Evolutionary conservation across 495 filamentous ascomycete species (phyloP).

Genomic region (Neurospora pannonica): DNA sequence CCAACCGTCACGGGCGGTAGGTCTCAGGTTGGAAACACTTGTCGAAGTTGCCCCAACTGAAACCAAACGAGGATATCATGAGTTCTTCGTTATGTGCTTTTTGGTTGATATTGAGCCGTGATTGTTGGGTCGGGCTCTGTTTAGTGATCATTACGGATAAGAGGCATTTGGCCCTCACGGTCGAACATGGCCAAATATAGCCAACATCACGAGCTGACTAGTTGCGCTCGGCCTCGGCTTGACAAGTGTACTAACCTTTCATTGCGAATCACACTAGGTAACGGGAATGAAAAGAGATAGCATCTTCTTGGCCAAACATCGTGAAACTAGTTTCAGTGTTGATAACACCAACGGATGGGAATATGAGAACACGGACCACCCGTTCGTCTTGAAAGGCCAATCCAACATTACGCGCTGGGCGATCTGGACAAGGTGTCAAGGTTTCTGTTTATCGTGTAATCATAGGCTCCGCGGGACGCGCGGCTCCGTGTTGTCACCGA

Average conservation of each 20-base stretch:
- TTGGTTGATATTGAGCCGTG: neutral
- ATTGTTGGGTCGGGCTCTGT: neutral
- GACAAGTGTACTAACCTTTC: neutral
- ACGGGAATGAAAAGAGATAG: neutral
- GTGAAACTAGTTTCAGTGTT: neutral
- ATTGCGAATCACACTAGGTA: neutral
- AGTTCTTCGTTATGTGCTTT: neutral
- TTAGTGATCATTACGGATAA: neutral
- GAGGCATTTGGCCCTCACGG: neutral
- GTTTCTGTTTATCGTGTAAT: neutral
- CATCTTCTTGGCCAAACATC: neutral
- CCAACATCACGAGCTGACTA: neutral
- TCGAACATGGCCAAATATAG: neutral
- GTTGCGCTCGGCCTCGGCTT: neutral
- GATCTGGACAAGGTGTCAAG: neutral
- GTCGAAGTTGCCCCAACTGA: neutral
- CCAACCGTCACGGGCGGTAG: neutral
- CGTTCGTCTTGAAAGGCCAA: neutral
- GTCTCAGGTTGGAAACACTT: neutral
- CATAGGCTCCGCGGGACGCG: neutral
- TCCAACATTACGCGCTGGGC: neutral
- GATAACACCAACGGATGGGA: neutral
- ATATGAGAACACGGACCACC: neutral
- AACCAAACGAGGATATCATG: neutral
- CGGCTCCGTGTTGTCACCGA: neutral